phyloP scores from a whole-genome alignment of 495 filamentous ascomycete species.

The Daldinia childiae region DNA sequence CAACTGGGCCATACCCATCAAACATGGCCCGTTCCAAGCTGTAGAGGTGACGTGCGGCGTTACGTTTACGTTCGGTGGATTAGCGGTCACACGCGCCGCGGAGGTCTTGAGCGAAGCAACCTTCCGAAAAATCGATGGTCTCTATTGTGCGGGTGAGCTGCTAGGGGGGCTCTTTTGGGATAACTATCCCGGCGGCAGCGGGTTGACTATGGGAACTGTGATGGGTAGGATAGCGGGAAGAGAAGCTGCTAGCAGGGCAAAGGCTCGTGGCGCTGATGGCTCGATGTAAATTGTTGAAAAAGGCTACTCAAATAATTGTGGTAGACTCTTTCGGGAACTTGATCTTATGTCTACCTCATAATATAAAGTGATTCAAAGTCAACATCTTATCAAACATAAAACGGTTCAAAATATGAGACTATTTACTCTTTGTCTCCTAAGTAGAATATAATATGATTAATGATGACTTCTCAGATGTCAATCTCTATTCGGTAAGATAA shows the following conservation, averaged over 20 bases:
- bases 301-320: no score
- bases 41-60: constrained; percentile 68
- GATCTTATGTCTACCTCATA: no score
- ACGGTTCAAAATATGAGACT: no score
- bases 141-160: constrained; percentile 70
- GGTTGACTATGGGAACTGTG: constrained; percentile 57
- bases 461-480: no score
- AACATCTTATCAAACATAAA: no score
- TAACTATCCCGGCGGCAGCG: constrained; percentile 72
- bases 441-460: no score
- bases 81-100: constrained; percentile 61
- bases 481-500: neutral
- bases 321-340: no score
- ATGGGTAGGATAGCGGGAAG: constrained; percentile 41
- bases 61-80: constrained; percentile 73
- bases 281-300: neutral
- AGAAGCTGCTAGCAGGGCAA: constrained; percentile 36
- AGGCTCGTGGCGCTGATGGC: neutral
- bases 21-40: constrained; percentile 65
- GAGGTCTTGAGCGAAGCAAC: constrained; percentile 58
- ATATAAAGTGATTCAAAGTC: no score
- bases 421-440: no score
- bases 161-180: constrained; percentile 69
- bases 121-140: constrained; percentile 55
- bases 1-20: constrained; percentile 69